Evolutionary conservation across 1,284 basidiomycete species (phyloP), one percentile per base, ranked within the genome.

Genomic region (Hortiboletus rubellus): DNA sequence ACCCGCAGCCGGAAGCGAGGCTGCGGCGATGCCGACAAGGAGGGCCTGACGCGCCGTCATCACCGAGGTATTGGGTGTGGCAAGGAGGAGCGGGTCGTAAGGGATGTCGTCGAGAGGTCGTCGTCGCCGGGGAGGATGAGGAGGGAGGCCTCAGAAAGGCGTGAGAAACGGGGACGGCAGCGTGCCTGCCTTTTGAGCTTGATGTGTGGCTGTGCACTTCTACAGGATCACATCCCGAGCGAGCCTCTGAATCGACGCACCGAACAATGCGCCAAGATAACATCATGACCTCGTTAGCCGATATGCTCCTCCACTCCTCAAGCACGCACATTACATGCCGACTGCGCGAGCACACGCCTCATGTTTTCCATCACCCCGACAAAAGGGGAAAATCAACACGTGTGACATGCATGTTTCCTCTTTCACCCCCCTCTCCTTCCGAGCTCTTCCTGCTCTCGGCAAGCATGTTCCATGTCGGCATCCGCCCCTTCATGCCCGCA

Each of bases 141-240:
- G 67, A 60, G 67, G 63, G 49, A 60, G 46, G 56, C 55, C 5
- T 27, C 27, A 27, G 27, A 27, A 27, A 27, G 64, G 70, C 69
- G 69, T 70, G 69, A 46, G 69, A 70, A 72, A 49, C 9, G 41
- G 60, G 45, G 52, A 57, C 11, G 58, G 59, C 40, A 63, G 59
- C 63, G 55, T 54, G 60, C 57, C 58, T 72, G 66, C 64, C 64
- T 68, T 68, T 69, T 72, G 67, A 68, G 67, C 63, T 43, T 54
- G 65, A 60, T 58, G 7, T 34, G 70, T 68, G 67, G 67, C 67
- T 72, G 66, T 68, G 66, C 50, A 33, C 0, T n/a, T 37, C 18
- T 44, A 27, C 27, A 33, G 22, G 43, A 51, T 55, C 51, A 50
- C 45, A 42, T 27, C 27, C 27, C 27, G 27, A 27, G 27, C 27